These are phyloP conservation scores for Bimuria novae-zelandiae DNA, from an alignment of 2,329 filamentous ascomycete genomes.

Conservation along the genomic window DNA sequence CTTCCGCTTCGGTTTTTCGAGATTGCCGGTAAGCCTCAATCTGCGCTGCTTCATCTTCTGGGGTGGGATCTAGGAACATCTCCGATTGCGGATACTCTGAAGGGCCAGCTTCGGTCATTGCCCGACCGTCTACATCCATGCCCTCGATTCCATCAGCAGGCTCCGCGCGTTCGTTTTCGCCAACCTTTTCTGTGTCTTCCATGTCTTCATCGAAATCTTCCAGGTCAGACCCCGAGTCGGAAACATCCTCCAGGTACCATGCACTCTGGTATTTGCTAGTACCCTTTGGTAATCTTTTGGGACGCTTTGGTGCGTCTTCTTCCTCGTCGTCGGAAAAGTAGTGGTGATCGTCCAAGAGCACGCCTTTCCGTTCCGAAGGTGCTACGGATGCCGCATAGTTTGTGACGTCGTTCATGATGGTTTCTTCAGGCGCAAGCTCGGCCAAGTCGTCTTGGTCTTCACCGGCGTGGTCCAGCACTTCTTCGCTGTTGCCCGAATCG, in stretches of 20 bases:
- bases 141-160: conserved; percentile 86
- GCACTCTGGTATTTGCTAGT: conserved; percentile 94
- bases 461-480: conserved; percentile 71
- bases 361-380: conserved; percentile 70
- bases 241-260: conserved; percentile 86
- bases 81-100: conserved; percentile 95
- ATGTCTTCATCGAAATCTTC: conserved; percentile 63
- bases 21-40: conserved; percentile 79
- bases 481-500: conserved; percentile 58
- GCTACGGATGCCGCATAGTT: conserved; percentile 51
- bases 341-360: conserved; percentile 93
- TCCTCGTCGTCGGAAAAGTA: conserved; percentile 92
- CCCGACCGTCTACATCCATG: conserved; percentile 53
- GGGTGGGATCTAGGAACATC: conserved; percentile 79
- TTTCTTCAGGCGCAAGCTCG: conserved; percentile 84
- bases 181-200: conserved; percentile 60
- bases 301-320: conserved; percentile 61
- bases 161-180: conserved; percentile 58
- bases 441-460: conserved; percentile 82
- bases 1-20: conserved; percentile 79
- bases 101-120: conserved; percentile 74
- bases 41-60: conserved; percentile 82
- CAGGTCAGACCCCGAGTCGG: conserved; percentile 83
- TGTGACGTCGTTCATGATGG: conserved; percentile 73
- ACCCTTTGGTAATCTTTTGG: conserved; percentile 81